Percentiles rank a stretch among this genome's conserved stretches.
These are phyloP conservation scores for Petunia axillaris DNA, from an alignment of 257 asterid species.

Conservation along the genomic window DNA sequence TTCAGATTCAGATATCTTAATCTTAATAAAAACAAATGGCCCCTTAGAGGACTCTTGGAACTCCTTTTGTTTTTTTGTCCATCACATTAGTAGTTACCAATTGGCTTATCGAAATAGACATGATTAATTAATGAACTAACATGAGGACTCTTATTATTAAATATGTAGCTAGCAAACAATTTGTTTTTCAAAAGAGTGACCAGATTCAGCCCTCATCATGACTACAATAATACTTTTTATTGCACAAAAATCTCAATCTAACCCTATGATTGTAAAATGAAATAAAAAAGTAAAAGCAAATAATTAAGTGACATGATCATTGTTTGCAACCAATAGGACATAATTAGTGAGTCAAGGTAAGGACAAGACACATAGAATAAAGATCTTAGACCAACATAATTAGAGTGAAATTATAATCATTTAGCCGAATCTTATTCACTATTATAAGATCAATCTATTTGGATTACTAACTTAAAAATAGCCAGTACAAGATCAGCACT, in stretches of 20 bases:
- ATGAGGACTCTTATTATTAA: neutral
- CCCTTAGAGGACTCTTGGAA: constrained; percentile 5
- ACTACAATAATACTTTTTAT: constrained; percentile 34
- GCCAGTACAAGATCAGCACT: neutral
- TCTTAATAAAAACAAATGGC: too few relatives aligned
- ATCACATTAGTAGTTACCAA: constrained; percentile 39
- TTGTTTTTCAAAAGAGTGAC: constrained; percentile 31
- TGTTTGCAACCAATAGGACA: constrained; percentile 9
- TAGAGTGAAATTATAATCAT: constrained; percentile 3
- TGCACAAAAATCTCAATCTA: constrained; percentile 25
- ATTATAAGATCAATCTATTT: neutral
- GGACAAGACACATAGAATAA: constrained; percentile 21
- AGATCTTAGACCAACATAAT: constrained; percentile 23
- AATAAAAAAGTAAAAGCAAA: constrained; percentile 11
- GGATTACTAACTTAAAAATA: neutral
- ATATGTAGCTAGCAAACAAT: neutral
- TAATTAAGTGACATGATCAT: constrained; percentile 21
- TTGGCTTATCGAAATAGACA: constrained; percentile 44
- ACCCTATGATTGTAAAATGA: neutral
- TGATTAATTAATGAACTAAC: constrained; percentile 30
- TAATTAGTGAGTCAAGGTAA: constrained; percentile 23
- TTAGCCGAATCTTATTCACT: constrained; percentile 13
- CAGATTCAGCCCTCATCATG: constrained; percentile 50
- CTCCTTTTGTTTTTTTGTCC: constrained; percentile 25
- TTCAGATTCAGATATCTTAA: too few relatives aligned